Evolutionary conservation across 108 stramenopile species (phyloP).

Genomic region (Cyclotella cryptica): DNA sequence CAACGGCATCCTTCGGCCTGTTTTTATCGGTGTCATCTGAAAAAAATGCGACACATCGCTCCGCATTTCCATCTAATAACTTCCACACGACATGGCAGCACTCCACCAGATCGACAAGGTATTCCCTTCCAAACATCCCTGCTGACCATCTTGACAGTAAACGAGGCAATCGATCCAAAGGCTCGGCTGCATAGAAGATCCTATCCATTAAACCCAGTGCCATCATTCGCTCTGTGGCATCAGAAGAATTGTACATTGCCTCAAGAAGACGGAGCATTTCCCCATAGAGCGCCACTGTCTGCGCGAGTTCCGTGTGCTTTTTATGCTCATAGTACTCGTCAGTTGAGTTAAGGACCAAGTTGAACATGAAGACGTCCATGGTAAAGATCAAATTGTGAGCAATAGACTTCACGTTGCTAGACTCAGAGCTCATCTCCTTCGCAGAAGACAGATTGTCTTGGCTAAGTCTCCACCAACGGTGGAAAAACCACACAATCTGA

Average conservation of each 20-base stretch:
- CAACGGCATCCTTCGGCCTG: conserved; percentile 56
- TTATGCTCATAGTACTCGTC: conserved; percentile 80
- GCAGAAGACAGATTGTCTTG: conserved; percentile 17
- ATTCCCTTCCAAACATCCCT: conserved; percentile 77
- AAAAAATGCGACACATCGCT: conserved; percentile 35
- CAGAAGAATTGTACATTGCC: conserved; percentile 75
- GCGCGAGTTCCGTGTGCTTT: conserved; percentile 65
- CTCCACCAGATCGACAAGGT: conserved; percentile 86
- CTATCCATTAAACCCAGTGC: conserved; percentile 86
- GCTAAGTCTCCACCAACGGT: conserved; percentile 80
- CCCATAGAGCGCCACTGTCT: conserved; percentile 75
- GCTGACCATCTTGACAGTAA: conserved; percentile 77
- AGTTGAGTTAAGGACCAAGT: conserved; percentile 79
- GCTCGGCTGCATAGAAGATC: conserved; percentile 81
- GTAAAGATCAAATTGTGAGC: conserved; percentile 80
- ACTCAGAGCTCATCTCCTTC: neutral
- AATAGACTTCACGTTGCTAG: conserved; percentile 17
- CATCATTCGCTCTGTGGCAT: conserved; percentile 84
- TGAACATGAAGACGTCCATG: conserved; percentile 93
- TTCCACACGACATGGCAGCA: conserved; percentile 76
- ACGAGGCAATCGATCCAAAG: conserved; percentile 78
- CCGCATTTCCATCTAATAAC: conserved; percentile 69
- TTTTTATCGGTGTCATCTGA: conserved; percentile 40
- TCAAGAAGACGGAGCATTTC: conserved; percentile 87
- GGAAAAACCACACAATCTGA: conserved; percentile 85